Base-by-base conservation (phyloP, 2,329 filamentous ascomycete genomes). In the Ophiosphaerella narmari region DNA sequence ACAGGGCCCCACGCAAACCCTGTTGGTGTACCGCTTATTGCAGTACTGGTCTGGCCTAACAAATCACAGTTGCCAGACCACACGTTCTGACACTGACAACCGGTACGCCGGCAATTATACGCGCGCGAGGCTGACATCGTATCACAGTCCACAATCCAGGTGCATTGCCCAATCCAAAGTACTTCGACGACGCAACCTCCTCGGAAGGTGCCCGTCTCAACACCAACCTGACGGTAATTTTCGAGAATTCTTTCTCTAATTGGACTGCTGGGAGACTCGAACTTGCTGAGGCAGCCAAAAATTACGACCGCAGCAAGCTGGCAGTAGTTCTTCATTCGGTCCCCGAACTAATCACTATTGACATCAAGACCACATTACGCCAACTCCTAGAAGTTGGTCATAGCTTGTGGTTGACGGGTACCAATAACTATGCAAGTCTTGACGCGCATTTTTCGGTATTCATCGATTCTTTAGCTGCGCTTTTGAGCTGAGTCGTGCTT, bases 81-180 rank as follows among this genome's bases (percentile, higher is more conserved):
- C 18, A 34, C 29, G n/a, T 43, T 43, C 50, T 46, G 26, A 46
- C 48, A 32, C 24, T 46, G 16, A 36, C 50, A 23, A 26, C 34
- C 42, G 14, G 37, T 43, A 46, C 39, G 37, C 57, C 60, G 59
- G 65, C 65, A 68, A 56, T 66, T 67, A 46, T 31, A 59, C 44
- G 35, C 37, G 41, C 45, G 36, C 55, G 51, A 63, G 52, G 60
- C 62, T 66, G 52, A 63, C 52, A 47, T 35, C 53, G 50, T 45
- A 42, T 43, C 52, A 24, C 43, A 68, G 59, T 67, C 35, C 57
- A 63, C 55, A 67, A 65, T 44, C 59, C 61, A 36, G 58, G 59
- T 23, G 57, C 57, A 43, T 36, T 66, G 18, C 60, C 57, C 43
- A 52, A 60, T 48, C 41, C 54, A 49, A 44, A 48, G 39, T 62